phyloP scores from a whole-genome alignment of 345 rosid genomes.

The Isatis tinctoria region DNA sequence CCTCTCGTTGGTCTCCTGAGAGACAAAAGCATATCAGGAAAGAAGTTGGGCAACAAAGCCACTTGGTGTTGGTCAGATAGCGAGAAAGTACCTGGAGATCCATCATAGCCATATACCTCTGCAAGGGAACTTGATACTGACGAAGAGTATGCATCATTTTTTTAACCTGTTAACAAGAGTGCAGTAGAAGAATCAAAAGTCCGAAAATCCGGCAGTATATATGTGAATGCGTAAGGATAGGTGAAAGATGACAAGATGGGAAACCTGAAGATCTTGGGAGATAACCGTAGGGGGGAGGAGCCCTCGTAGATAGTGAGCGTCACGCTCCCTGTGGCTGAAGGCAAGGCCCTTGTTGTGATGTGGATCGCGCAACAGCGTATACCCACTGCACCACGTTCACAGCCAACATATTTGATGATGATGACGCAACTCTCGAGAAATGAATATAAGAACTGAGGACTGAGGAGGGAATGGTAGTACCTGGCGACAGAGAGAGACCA shows the following conservation, averaged over 20 bases:
- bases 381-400: slow-evolving; percentile 54
- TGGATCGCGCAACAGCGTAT: slow-evolving; percentile 91
- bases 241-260: not conserved
- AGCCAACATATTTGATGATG: not conserved
- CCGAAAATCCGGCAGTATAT: not conserved
- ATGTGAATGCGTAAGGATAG: not conserved
- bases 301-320: slow-evolving; percentile 88
- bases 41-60: not conserved
- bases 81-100: slow-evolving; percentile 69
- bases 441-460: not conserved
- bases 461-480: slow-evolving; percentile 27
- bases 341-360: slow-evolving; percentile 98
- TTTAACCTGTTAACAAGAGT: slow-evolving; percentile 53
- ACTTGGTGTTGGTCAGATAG: not conserved
- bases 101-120: slow-evolving; percentile 96
- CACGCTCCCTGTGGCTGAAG: slow-evolving; percentile 74
- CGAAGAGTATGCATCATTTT: slow-evolving; percentile 84
- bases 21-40: not conserved
- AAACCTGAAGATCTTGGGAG: slow-evolving; percentile 90
- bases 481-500: slow-evolving; percentile 85
- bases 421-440: not conserved
- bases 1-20: slow-evolving; percentile 82
- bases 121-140: slow-evolving; percentile 84
- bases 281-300: slow-evolving; percentile 87
- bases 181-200: not conserved